phyloP scores from a whole-genome alignment of 2,329 filamentous ascomycete genomes.

The Diaporthe sp. region DNA sequence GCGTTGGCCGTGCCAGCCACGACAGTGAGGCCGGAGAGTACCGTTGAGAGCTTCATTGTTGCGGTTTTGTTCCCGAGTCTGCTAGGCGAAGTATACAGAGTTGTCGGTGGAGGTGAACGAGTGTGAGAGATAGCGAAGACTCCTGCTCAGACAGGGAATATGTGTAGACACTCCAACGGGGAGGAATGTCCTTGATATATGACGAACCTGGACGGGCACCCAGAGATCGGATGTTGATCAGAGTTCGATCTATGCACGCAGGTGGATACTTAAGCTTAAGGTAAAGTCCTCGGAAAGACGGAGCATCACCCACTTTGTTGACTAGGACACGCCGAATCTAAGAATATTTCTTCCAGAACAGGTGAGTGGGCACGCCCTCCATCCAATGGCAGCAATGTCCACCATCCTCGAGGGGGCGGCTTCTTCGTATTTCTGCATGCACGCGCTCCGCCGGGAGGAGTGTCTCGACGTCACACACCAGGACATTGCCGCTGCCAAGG shows the following conservation, averaged over 20 bases:
- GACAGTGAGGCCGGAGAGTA: conserved; percentile 15
- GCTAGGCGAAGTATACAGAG: neutral
- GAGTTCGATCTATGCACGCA: conserved; percentile 1
- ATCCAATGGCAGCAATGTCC: conserved; percentile 14
- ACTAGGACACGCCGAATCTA: conserved; percentile 18
- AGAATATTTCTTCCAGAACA: conserved; percentile 30
- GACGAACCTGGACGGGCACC: neutral
- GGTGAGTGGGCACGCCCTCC: conserved; percentile 6
- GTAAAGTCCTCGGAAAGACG: neutral
- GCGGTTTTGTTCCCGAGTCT: neutral
- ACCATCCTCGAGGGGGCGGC: neutral
- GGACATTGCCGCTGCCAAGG: conserved; percentile 30
- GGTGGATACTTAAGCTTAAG: conserved; percentile 18
- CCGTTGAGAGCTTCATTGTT: conserved; percentile 23
- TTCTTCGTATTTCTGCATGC: conserved; percentile 28
- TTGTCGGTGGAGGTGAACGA: neutral
- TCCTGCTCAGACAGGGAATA: neutral
- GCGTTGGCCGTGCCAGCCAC: conserved; percentile 44
- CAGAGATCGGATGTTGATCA: conserved; percentile 21
- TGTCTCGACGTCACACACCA: conserved; percentile 23
- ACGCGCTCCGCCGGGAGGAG: conserved; percentile 11
- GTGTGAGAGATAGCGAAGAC: neutral
- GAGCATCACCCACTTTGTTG: conserved; percentile 12
- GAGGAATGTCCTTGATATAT: neutral
- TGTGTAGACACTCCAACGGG: neutral